Evolutionary conservation across 1,284 basidiomycete species (phyloP), one percentile per base, ranked within the genome.

Genomic region (Pseudozyma pruni): DNA sequence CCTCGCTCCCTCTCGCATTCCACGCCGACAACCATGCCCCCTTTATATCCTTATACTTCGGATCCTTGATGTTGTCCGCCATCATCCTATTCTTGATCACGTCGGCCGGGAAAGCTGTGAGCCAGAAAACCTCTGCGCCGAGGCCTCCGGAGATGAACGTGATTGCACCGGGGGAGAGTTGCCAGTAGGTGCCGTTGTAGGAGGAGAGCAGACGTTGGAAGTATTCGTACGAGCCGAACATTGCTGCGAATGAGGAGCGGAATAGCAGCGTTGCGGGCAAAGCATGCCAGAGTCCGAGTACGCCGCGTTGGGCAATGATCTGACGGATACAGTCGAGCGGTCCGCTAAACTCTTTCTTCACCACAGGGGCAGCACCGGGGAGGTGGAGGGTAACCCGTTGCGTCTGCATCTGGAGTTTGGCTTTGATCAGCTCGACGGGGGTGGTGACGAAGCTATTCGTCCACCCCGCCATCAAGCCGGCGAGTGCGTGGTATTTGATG

Each of bases 381-480:
- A 67, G 43, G 22, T 58, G 74, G 33, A 83, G 39, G 75, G 14
- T 84, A 80, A 32, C 83, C 53, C 86, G 85, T 80, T 90, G 87
- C 17, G 86, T 85, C 76, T 92, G 90, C 76, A 92, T 86, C 79
- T 91, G 90, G 16, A 92, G 85, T 76, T 91, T 91, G 41, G 91
- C 90, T 88, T 83, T 72, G 25, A 79, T 42, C 8, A 73, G 55
- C 45, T 76, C 90, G 43, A 91, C 86, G 1, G 90, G 90, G 1
- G 89, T 90, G 2, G 75, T 79, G 22, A 91, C 82, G 19, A 89
- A 72, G 44, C 79, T 89, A 85, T 90, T 91, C 4, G 90, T 92
- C 82, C 87, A 86, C 3, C 91, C 90, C 7, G 90, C 90, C 70
- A 88, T 86, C n/a, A 90, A 80, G 0, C 90, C 91, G 2, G 90